Conservation (phyloP, 768 basidiomycete species). For the Exidia glandulosa region DNA sequence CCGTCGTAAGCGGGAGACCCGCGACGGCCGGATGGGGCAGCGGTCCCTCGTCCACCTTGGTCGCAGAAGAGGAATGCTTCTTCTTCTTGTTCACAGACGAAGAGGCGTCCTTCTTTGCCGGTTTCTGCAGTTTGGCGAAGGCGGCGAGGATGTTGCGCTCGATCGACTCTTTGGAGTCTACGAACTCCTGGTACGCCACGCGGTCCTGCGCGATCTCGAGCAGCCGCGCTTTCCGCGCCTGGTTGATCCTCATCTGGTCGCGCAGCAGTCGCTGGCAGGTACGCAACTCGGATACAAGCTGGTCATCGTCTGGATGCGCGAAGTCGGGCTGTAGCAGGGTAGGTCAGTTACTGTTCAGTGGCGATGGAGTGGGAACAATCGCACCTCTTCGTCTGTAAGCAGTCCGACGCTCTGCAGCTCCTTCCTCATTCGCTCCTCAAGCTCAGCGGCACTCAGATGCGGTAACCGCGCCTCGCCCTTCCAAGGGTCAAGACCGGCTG, state of each 20-base stretch:
- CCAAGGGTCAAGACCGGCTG: conserved; percentile 75
- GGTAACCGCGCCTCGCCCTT: conserved; percentile 29
- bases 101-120: conserved; percentile 38
- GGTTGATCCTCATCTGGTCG: conserved; percentile 68
- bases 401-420: conserved; percentile 28
- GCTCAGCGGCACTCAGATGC: conserved; percentile 65
- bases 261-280: conserved; percentile 78
- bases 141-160: conserved; percentile 72
- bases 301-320: conserved; percentile 78
- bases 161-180: conserved; percentile 71
- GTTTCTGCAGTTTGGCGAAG: conserved; percentile 70
- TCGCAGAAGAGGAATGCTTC: conserved; percentile 36
- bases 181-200: conserved; percentile 85
- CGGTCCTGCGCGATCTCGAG: conserved; percentile 71
- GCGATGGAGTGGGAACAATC: not conserved
- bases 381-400: conserved; percentile 22
- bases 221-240: conserved; percentile 66
- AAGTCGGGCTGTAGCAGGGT: conserved; percentile 49
- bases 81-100: conserved; percentile 65
- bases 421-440: conserved; percentile 38
- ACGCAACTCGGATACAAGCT: conserved; percentile 81
- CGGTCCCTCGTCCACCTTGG: conserved; percentile 17
- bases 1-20: conserved; percentile 58
- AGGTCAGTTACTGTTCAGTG: not conserved
- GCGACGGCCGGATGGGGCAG: conserved; percentile 59